Evolutionary conservation across 495 filamentous ascomycete species (phyloP), one percentile per base, ranked within the genome.

Genomic region (Xylaria grammica): DNA sequence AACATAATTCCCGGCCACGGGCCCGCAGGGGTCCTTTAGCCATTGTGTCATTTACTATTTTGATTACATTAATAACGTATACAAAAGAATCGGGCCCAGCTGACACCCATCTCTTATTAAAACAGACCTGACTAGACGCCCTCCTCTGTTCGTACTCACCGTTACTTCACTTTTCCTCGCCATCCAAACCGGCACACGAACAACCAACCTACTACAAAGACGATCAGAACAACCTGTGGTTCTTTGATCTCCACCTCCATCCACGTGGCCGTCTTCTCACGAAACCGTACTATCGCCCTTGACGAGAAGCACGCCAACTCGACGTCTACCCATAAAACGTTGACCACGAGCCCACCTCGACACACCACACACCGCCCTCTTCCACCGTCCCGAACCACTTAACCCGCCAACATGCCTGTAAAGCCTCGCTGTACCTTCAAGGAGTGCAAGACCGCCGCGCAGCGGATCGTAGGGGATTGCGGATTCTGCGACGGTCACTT

Each of bases 391-490:
- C 34, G 22, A 63, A 60, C 58, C 19, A 55, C 27, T 13, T 64
- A 62, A 53, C 65, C 67, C 67, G 74, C 65, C 78, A 86, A 84
- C 80, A 77, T 91, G 66, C 84, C 88, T 65, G 91, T 90, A 80
- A 96, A 93, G 85, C 87, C 90, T 67, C 86, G 89, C 63, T 99
- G 95, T 84, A 88, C 85, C 65, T 92, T 89, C 83, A 93, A 92
- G 80, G 89, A 91, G 65, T 99, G 95, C 87, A 92, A 85, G 75
- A 86, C 89, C 65, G 84, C 85, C 34, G 93, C 93, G 24, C 92
- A 96, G 75, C 86, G 91, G 60, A 97, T 98, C 73, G 91, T 97
- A 46, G 96, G 96, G 10, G 95, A 98, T 79, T 99, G 95, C 81
- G 89, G 87, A 57, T 98, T 98, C 79, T 99, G 95, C 82, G 80